These are phyloP conservation scores for Calonectria crousiana DNA, from an alignment of 2,329 filamentous ascomycete species.

Conservation along the genomic window DNA sequence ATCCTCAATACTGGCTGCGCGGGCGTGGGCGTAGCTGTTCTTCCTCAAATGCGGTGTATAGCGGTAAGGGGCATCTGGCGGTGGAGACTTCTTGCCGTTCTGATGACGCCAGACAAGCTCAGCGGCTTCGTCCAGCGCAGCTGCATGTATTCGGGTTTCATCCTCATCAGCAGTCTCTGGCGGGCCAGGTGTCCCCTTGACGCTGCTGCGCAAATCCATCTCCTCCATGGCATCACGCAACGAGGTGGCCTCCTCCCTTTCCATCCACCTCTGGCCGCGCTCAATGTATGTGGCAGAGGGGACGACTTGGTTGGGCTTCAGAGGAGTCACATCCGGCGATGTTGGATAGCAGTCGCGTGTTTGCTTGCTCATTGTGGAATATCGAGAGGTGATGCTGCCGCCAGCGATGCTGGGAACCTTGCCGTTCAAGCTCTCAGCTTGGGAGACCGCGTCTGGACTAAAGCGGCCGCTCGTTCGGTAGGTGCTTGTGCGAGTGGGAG, in stretches of 20 bases:
- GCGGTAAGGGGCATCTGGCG: conserved; percentile 73
- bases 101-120: conserved; percentile 84
- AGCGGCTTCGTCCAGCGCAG: conserved; percentile 81
- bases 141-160: conserved; percentile 75
- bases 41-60: conserved; percentile 78
- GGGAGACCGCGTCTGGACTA: conserved; percentile 48
- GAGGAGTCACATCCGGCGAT: conserved; percentile 51
- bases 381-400: conserved; percentile 63
- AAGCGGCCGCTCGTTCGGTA: conserved; percentile 45
- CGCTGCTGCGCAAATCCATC: conserved; percentile 68
- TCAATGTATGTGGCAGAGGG: conserved; percentile 79
- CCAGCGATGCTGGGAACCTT: conserved; percentile 55
- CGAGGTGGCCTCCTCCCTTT: conserved; percentile 81
- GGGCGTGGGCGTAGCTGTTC: conserved; percentile 77
- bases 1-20: conserved; percentile 69
- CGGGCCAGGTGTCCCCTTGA: conserved; percentile 39
- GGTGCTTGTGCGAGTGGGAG: conserved; percentile 47
- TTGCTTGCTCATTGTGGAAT: conserved; percentile 58
- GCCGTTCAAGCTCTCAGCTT: conserved; percentile 45
- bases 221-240: conserved; percentile 80
- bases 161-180: conserved; percentile 58
- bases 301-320: conserved; percentile 72
- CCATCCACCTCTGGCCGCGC: conserved; percentile 81
- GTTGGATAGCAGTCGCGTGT: conserved; percentile 67
- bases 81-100: conserved; percentile 64